A percentile compares a stretch with the other conserved stretches of the same genome.
phyloP scores from a whole-genome alignment of 257 asterid species.

The Gentiana macrophylla region DNA sequence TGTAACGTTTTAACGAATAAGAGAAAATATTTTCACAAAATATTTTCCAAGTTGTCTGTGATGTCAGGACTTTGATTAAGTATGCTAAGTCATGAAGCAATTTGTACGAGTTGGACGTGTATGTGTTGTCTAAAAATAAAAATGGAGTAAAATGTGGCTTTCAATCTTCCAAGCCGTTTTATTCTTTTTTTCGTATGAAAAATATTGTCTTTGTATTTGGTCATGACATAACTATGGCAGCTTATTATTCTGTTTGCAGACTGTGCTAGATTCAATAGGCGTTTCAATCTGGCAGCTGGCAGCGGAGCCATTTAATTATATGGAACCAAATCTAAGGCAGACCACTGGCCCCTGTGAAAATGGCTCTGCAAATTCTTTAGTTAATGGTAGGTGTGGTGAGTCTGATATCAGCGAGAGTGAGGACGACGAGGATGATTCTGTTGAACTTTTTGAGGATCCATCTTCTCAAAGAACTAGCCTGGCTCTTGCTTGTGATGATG shows the following conservation, averaged over 20 bases:
- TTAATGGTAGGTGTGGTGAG: slow-evolving; percentile 33
- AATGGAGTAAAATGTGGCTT: too few species aligned
- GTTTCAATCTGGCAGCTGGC: slow-evolving; percentile 90
- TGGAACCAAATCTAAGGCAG: slow-evolving; percentile 11
- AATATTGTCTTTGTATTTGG: too few species aligned
- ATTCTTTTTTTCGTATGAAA: too few species aligned
- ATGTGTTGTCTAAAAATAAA: too few species aligned
- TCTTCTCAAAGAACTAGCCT: slow-evolving; percentile 27
- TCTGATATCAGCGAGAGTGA: slow-evolving; percentile 43
- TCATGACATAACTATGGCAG: slow-evolving; percentile 2
- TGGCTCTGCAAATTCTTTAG: slow-evolving; percentile 32
- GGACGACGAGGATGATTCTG: slow-evolving; percentile 23
- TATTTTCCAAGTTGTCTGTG: too few species aligned
- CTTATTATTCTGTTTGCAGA: slow-evolving; percentile 37
- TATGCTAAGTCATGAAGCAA: too few species aligned
- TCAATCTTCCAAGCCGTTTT: too few species aligned
- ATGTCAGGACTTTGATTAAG: too few species aligned
- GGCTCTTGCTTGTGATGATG: slow-evolving; percentile 91
- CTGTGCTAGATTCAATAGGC: slow-evolving; percentile 62
- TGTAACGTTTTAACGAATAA: too few species aligned
- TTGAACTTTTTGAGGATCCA: slow-evolving; percentile 31
- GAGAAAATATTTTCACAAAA: too few species aligned
- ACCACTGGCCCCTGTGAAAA: slow-evolving; percentile 34
- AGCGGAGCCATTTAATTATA: slow-evolving; percentile 42
- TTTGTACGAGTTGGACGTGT: too few species aligned